phyloP scores from a whole-genome alignment of 2,329 filamentous ascomycete genomes.

The Penicillium sp. region DNA sequence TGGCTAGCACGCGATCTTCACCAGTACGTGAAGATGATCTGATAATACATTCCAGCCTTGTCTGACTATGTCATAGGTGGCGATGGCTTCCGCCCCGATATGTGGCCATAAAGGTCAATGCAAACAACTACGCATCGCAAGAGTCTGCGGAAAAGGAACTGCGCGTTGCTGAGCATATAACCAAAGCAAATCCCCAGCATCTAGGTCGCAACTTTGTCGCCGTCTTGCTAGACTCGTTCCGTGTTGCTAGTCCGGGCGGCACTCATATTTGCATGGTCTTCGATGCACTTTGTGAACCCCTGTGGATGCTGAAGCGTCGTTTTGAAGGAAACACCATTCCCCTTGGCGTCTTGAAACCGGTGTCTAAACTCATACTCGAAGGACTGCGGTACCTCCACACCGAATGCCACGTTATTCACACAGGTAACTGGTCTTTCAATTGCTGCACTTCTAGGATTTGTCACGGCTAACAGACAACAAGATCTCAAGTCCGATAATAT shows the following conservation, averaged over 20 bases:
- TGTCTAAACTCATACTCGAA: constrained; percentile 27
- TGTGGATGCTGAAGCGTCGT: constrained; percentile 29
- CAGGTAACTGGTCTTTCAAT: constrained; percentile 22
- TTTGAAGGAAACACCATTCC: constrained; percentile 22
- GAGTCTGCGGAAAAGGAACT: constrained; percentile 25
- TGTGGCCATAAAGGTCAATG: constrained; percentile 34
- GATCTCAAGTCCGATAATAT: constrained; percentile 42
- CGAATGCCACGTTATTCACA: constrained; percentile 39
- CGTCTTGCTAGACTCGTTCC: constrained; percentile 33
- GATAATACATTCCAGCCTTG: constrained; percentile 1
- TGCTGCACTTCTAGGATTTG: constrained; percentile 3
- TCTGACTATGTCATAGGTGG: constrained; percentile 17
- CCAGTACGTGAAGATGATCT: constrained; percentile 13
- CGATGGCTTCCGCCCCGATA: constrained; percentile 24
- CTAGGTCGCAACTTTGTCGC: constrained; percentile 29
- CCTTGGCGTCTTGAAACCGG: constrained; percentile 25
- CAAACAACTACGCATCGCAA: constrained; percentile 15
- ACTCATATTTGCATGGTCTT: constrained; percentile 29
- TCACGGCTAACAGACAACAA: constrained; percentile 13
- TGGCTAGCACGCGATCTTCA: constrained; percentile 36
- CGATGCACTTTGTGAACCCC: constrained; percentile 29
- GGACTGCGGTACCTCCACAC: constrained; percentile 39
- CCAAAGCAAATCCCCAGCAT: constrained; percentile 25
- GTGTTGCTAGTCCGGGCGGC: constrained; percentile 23
- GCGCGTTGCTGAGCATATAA: constrained; percentile 30